A percentile compares a stretch with the other conserved stretches of the same genome.
phyloP scores from a whole-genome alignment of 2,329 filamentous ascomycete species.

The Graphiopsis chlorocephala region DNA sequence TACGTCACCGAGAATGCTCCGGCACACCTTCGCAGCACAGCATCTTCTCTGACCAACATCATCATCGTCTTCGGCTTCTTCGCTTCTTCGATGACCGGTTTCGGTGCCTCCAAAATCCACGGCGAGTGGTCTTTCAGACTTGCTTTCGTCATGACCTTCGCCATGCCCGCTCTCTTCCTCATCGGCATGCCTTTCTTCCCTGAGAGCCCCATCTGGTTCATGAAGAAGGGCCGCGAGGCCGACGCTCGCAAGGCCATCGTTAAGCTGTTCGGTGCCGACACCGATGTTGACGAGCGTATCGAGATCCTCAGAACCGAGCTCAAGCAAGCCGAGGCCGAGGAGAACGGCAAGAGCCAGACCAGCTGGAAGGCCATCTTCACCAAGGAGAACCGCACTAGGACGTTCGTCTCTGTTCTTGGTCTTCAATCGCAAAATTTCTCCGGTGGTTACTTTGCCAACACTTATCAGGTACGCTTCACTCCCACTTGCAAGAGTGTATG shows the following conservation, averaged over 20 bases:
- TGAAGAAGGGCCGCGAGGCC: slow-evolving; percentile 61
- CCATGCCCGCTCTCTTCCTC: slow-evolving; percentile 25
- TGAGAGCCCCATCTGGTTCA: slow-evolving; percentile 84
- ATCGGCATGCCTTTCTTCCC: slow-evolving; percentile 56
- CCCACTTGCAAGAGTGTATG: too few relatives aligned
- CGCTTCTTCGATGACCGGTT: slow-evolving; percentile 26
- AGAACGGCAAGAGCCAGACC: slow-evolving; percentile 25
- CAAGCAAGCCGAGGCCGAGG: slow-evolving; percentile 23
- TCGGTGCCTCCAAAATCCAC: slow-evolving; percentile 26
- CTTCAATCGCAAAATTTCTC: slow-evolving; percentile 27
- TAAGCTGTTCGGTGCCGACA: slow-evolving; percentile 23
- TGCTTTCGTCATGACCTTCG: slow-evolving; percentile 28
- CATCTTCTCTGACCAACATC: slow-evolving; percentile 28
- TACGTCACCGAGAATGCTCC: slow-evolving; percentile 30
- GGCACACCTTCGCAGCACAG: slow-evolving; percentile 24
- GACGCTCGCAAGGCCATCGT: slow-evolving; percentile 53
- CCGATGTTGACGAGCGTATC: slow-evolving; percentile 22
- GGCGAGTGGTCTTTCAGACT: slow-evolving; percentile 26
- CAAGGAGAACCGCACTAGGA: slow-evolving; percentile 27
- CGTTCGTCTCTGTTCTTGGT: slow-evolving; percentile 27
- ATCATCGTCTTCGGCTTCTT: slow-evolving; percentile 30
- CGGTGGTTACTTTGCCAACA: slow-evolving; percentile 24
- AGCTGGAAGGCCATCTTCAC: slow-evolving; percentile 28
- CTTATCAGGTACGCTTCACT: slow-evolving; percentile 23
- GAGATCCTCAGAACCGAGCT: slow-evolving; percentile 24